Evolutionary conservation across 1,284 basidiomycete genomes (phyloP).

Genomic region (Laetiporus sulphureus): DNA sequence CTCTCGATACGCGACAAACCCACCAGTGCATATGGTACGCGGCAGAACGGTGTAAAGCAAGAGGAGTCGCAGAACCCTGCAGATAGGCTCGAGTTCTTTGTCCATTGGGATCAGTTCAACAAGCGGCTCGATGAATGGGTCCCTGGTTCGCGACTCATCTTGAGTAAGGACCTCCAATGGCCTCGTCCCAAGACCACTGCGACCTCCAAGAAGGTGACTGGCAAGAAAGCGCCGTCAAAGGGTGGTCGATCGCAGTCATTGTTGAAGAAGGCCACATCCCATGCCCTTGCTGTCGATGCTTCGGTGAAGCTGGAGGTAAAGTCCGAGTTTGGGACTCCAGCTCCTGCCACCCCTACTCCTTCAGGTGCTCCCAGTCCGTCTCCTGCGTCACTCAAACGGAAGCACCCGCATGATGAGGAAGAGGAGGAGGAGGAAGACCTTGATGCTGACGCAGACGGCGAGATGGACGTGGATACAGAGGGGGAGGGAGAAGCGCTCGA

Average conservation of each 20-base stretch:
- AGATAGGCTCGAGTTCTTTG: slow-evolving; percentile 90
- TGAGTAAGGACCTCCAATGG: slow-evolving; percentile 90
- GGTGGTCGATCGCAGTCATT: slow-evolving; percentile 31
- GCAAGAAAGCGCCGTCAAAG: slow-evolving; percentile 58
- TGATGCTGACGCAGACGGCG: slow-evolving; percentile 51
- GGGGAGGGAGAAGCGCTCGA: slow-evolving; percentile 43
- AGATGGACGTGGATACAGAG: slow-evolving; percentile 47
- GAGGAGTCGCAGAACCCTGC: slow-evolving; percentile 47
- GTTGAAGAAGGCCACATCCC: slow-evolving; percentile 29
- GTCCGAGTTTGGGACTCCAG: slow-evolving; percentile 17
- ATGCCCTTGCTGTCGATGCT: slow-evolving; percentile 19
- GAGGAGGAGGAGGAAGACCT: slow-evolving; percentile 57
- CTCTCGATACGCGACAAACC: slow-evolving; percentile 87
- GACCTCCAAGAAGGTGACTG: slow-evolving; percentile 43
- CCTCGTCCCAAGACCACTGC: slow-evolving; percentile 78
- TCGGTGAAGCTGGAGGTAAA: slow-evolving; percentile 22
- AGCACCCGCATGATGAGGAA: slow-evolving; percentile 46
- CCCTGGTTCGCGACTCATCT: slow-evolving; percentile 79
- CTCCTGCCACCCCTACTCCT: slow-evolving; percentile 22
- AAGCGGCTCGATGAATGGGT: slow-evolving; percentile 99
- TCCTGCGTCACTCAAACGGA: slow-evolving; percentile 61
- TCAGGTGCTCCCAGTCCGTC: slow-evolving; percentile 43
- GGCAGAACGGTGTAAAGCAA: slow-evolving; percentile 29
- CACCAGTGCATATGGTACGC: slow-evolving; percentile 52
- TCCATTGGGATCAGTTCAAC: slow-evolving; percentile 97